These are phyloP conservation scores for Coprinopsis marcescibilis DNA, from an alignment of 768 basidiomycete species.

Conservation along the genomic window DNA sequence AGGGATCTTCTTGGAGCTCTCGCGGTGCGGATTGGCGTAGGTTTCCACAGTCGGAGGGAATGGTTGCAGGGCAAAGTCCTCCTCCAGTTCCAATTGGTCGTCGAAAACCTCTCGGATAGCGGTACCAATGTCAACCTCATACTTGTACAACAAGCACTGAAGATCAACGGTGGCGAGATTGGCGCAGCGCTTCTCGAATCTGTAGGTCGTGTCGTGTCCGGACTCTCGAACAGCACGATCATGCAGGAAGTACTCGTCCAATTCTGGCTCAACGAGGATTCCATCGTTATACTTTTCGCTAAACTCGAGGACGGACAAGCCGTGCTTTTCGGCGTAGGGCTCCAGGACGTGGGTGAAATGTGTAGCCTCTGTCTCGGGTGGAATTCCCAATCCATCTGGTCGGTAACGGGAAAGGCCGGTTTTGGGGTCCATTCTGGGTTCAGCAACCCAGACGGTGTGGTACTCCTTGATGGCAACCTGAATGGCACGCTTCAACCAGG, in stretches of 20 bases:
- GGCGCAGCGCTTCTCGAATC: conserved; percentile 96
- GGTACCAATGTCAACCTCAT: conserved; percentile 97
- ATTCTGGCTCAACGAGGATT: conserved; percentile 70
- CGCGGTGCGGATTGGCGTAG: conserved; percentile 57
- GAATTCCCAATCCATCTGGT: conserved; percentile 91
- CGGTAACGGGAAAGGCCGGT: conserved; percentile 93
- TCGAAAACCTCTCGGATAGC: conserved; percentile 94
- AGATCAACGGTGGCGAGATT: conserved; percentile 96
- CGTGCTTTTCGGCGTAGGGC: conserved; percentile 88
- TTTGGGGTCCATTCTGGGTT: conserved; percentile 90
- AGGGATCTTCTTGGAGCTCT: conserved; percentile 49
- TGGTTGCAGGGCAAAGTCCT: conserved; percentile 85
- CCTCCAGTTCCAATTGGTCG: conserved; percentile 86
- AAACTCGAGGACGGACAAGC: conserved; percentile 92
- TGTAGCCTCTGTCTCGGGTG: conserved; percentile 96
- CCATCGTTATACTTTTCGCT: conserved; percentile 94
- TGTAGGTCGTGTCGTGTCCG: conserved; percentile 94
- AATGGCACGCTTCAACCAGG: conserved; percentile 93
- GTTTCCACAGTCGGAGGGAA: conserved; percentile 80
- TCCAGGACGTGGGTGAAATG: conserved; percentile 98
- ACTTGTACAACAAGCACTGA: conserved; percentile 95
- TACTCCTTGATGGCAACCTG: conserved; percentile 99
- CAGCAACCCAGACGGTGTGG: conserved; percentile 94
- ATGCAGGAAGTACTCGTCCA: conserved; percentile 97
- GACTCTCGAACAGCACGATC: conserved; percentile 96